Evolutionary conservation across 139 green algal species (phyloP), one percentile per base, ranked within the genome.

Genomic region (Chlamydomonas incerta): DNA sequence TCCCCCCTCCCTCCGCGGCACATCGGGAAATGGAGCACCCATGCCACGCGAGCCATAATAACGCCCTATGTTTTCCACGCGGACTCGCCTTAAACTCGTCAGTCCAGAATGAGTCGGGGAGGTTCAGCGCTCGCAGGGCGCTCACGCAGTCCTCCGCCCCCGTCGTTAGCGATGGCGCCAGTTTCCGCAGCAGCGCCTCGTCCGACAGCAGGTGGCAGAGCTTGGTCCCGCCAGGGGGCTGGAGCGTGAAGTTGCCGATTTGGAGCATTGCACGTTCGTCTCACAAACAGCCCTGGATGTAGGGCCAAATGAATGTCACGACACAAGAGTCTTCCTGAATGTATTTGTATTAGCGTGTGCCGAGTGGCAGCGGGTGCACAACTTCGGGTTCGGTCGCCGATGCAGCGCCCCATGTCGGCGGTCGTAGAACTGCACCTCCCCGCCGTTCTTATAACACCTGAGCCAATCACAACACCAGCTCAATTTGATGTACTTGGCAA

Each of bases 51-150:
- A 10, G 14, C 11, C 50, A 60, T 66, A 47, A 60, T 11, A 60
- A 11, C 21, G 0, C 24, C 80, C 24, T n/a, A n/a, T n/a, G n/a
- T n/a, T n/a, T n/a, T n/a, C n/a, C n/a, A n/a, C n/a, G n/a, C n/a
- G n/a, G n/a, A n/a, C n/a, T n/a, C 68, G 71, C 80, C 80, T 86
- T 86, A 23, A 86, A 86, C 34, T 86, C 80, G 9, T 79, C 52
- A 1, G 55, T 72, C 80, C 80, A 86, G 33, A 86, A 86, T 20
- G 41, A 69, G 26, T 86, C 80, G 10, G 67, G 68, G 0, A 86
- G 68, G 28, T 86, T 79, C 34, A 86, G 31, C 3, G 68, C 15
- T 4, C 80, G 34, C 68, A 86, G 26, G 33, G 68, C 68, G 15
- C 34, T 65, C 5, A 86, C 80, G 31, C 80, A 86, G 69, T 86